Conservation (phyloP, 148 eudicot genomes). For the Rhododendron williamsianum region DNA sequence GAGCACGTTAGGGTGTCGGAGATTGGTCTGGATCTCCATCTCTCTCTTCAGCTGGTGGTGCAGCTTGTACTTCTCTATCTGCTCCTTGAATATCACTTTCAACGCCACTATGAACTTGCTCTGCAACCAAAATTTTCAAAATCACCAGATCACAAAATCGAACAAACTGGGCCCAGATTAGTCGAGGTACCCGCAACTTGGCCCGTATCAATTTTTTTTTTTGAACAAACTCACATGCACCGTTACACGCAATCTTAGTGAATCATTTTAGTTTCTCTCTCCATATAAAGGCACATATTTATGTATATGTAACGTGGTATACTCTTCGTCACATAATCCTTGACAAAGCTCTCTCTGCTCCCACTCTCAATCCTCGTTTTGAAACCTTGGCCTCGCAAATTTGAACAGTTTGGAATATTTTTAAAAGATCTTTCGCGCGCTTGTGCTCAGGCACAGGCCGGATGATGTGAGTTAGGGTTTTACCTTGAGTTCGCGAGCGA, state of each 20-base stretch:
- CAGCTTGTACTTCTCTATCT: constrained; percentile 61
- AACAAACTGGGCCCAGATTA: neutral
- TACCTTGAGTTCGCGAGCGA: constrained; percentile 78
- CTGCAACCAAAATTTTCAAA: constrained; percentile 22
- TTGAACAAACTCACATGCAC: neutral
- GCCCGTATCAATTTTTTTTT: too few species aligned
- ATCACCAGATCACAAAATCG: neutral
- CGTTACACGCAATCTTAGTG: neutral
- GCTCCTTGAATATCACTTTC: constrained; percentile 92
- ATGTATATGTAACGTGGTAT: neutral
- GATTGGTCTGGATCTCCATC: constrained; percentile 76
- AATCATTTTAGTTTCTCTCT: neutral
- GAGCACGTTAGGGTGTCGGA: constrained; percentile 74
- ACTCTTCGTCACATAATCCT: too few species aligned
- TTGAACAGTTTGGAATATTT: neutral
- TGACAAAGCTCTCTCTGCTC: too few species aligned
- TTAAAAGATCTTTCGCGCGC: neutral
- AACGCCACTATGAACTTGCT: constrained; percentile 79
- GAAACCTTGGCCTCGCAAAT: neutral
- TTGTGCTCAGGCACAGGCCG: too few species aligned
- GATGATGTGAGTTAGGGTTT: neutral
- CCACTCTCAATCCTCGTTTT: too few species aligned
- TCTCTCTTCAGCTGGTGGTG: constrained; percentile 81
- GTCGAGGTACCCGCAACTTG: too few species aligned
- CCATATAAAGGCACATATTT: neutral